Conservation (phyloP, 495 filamentous ascomycete genomes). For the Penicillium chermesinum region DNA sequence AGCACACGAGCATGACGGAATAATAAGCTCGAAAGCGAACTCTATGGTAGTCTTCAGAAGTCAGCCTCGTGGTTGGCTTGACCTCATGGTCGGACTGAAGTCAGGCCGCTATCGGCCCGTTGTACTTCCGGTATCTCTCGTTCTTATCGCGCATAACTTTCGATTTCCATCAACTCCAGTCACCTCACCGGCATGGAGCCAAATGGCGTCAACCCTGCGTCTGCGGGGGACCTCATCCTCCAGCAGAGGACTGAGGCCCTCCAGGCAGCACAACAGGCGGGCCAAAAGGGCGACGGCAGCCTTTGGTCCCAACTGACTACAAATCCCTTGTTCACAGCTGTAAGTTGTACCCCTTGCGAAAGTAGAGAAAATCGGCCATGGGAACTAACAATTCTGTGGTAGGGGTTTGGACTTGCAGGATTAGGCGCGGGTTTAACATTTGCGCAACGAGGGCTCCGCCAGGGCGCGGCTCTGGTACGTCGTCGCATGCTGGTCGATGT, state of each 20-base stretch:
- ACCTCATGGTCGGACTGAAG: too few relatives aligned
- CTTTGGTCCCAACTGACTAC: slow-evolving; percentile 51
- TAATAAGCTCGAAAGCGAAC: too few relatives aligned
- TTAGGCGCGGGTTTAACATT: slow-evolving; percentile 73
- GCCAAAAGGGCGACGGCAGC: slow-evolving; percentile 33
- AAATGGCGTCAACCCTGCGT: slow-evolving; percentile 2
- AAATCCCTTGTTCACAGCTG: slow-evolving; percentile 68
- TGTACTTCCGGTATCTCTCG: slow-evolving; percentile 27
- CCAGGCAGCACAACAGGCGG: slow-evolving; percentile 24
- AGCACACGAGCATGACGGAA: background rate
- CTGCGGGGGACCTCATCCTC: slow-evolving; percentile 35
- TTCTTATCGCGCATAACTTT: slow-evolving; percentile 19
- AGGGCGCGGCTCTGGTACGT: slow-evolving; percentile 64
- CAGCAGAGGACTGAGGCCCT: slow-evolving; percentile 36
- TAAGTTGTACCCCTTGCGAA: slow-evolving; percentile 23
- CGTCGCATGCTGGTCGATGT: slow-evolving; percentile 88
- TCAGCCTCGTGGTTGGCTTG: slow-evolving; percentile 1
- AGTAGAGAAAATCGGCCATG: background rate
- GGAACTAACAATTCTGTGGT: slow-evolving; percentile 4
- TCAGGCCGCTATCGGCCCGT: slow-evolving; percentile 25
- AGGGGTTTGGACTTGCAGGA: slow-evolving; percentile 82
- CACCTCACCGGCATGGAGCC: slow-evolving; percentile 32
- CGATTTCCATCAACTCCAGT: slow-evolving; percentile 9
- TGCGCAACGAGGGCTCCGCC: slow-evolving; percentile 65
- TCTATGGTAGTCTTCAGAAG: background rate